A percentile compares a stretch with the other conserved stretches of the same genome.
Evolutionary conservation across 495 filamentous ascomycete species (phyloP).

Genomic region (Penicillium ucsense): DNA sequence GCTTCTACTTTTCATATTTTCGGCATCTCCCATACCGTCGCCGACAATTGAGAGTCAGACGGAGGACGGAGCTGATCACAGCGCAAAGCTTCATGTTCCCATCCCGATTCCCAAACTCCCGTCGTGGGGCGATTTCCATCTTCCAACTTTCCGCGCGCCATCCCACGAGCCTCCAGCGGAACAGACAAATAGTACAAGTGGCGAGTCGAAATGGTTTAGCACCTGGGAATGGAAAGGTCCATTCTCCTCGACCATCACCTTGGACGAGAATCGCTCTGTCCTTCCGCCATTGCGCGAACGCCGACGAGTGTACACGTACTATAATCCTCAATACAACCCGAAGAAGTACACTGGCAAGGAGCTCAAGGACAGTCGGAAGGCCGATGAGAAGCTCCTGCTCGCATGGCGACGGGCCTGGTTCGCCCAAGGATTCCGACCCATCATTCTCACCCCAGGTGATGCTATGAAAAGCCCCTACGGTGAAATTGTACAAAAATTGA

Average conservation of each 20-base stretch:
- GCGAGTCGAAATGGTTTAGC: conserved; percentile 73
- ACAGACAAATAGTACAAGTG: conserved; percentile 68
- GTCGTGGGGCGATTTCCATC: conserved; percentile 24
- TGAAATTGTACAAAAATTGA: conserved; percentile 45
- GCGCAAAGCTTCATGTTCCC: conserved; percentile 19
- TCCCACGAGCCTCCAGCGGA: conserved; percentile 73
- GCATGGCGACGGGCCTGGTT: conserved; percentile 92
- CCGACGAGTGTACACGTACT: conserved; percentile 86
- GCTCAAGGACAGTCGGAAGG: conserved; percentile 48
- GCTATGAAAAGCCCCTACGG: conserved; percentile 80
- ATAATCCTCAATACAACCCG: conserved; percentile 49
- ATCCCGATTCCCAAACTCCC: conserved; percentile 35
- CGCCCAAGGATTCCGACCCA: conserved; percentile 81
- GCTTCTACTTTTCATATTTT: conserved; percentile 37
- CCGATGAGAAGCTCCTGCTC: conserved; percentile 70
- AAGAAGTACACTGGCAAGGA: conserved; percentile 37
- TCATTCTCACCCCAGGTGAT: conserved; percentile 71
- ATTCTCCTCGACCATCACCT: conserved; percentile 76
- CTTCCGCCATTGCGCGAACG: conserved; percentile 68
- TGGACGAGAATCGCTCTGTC: conserved; percentile 79
- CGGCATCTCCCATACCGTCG: conserved; percentile 29
- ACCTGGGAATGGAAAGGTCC: conserved; percentile 84
- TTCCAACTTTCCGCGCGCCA: conserved; percentile 50
- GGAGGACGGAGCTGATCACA: conserved; percentile 8
- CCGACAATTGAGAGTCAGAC: conserved; percentile 13